Conservation (phyloP, 2,329 filamentous ascomycete genomes). For the Pseudocercospora crystallina region DNA sequence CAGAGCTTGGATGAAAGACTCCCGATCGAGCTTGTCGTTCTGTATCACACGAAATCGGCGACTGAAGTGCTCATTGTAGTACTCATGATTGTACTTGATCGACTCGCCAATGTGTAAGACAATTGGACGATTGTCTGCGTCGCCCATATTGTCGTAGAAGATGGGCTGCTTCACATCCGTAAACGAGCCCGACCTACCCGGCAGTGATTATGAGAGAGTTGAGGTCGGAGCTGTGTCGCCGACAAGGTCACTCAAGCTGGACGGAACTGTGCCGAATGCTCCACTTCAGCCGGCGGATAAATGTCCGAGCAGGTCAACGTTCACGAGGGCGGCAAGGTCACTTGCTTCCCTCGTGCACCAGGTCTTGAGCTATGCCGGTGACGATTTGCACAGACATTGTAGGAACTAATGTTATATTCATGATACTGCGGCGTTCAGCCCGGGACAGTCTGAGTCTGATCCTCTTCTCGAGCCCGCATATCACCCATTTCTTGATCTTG, state of each 20-base stretch:
- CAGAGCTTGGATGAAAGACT: slow-evolving; percentile 40
- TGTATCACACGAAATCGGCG: slow-evolving; percentile 38
- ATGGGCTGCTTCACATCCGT: not conserved
- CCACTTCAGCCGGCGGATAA: slow-evolving; percentile 2
- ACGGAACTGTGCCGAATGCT: not conserved
- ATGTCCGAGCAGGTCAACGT: not conserved
- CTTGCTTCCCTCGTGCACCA: too few relatives aligned
- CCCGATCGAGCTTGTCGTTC: slow-evolving; percentile 37
- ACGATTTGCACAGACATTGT: too few relatives aligned
- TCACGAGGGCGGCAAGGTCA: too few relatives aligned
- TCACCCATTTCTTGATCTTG: too few relatives aligned
- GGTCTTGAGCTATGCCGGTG: too few relatives aligned
- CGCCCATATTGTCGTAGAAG: not conserved
- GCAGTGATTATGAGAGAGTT: not conserved
- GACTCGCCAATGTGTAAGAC: slow-evolving; percentile 45
- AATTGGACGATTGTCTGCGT: not conserved
- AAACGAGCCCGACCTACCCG: not conserved
- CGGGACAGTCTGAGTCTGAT: too few relatives aligned
- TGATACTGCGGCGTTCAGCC: too few relatives aligned
- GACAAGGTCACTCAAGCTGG: not conserved
- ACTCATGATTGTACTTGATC: slow-evolving; percentile 44
- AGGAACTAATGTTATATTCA: too few relatives aligned
- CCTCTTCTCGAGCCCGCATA: too few relatives aligned
- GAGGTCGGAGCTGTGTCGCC: not conserved
- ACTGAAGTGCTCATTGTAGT: slow-evolving; percentile 36